Evolutionary conservation across 163 green algal species (phyloP).

Genomic region (Coccomyxa subellipsoidea): DNA sequence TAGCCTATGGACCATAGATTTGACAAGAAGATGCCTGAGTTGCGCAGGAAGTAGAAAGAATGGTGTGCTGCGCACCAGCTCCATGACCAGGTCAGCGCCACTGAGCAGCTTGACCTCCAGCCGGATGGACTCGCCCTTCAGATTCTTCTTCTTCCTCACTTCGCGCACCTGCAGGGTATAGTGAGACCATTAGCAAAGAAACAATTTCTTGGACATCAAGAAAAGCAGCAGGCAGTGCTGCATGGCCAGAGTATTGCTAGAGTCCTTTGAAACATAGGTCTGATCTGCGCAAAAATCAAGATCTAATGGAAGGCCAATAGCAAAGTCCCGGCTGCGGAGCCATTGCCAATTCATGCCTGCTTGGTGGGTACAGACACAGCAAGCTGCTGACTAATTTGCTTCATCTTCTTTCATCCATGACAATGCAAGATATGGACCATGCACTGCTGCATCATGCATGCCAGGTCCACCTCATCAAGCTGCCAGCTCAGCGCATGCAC

Average conservation of each 20-base stretch:
- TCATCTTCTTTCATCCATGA: neutral
- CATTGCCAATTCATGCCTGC: no score
- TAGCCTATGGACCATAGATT: no score
- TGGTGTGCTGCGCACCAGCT: neutral
- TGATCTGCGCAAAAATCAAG: neutral
- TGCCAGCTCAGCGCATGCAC: neutral
- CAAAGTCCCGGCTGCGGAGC: no score
- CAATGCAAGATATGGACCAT: neutral
- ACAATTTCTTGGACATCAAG: neutral
- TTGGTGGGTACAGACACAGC: no score
- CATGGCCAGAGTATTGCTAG: neutral
- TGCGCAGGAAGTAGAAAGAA: no score
- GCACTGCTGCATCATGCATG: neutral
- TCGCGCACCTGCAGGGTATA: neutral
- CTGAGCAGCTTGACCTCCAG: constrained; percentile 6
- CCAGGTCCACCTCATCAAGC: neutral
- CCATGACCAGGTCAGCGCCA: neutral
- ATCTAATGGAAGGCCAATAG: neutral
- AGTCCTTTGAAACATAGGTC: neutral
- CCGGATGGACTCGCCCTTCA: neutral
- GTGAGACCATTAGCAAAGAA: neutral
- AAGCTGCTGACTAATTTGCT: no score
- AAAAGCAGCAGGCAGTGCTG: neutral
- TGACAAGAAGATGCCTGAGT: no score
- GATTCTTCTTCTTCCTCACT: neutral